Evolutionary conservation across 192 early-diverging fungal species (phyloP).

Genomic region (Funneliformis mosseae): DNA sequence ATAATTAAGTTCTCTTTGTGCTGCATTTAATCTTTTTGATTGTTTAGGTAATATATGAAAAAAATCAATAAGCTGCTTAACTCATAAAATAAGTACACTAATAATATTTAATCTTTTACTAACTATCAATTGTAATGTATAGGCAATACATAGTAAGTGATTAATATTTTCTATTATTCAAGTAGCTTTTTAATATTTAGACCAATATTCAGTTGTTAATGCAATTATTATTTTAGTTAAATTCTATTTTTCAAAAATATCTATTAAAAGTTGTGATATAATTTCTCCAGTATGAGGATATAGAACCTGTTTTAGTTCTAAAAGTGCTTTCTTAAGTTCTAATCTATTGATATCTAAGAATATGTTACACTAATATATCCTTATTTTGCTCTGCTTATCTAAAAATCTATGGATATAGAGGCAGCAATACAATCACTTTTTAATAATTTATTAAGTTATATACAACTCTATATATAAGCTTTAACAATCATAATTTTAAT

Average conservation of each 20-base stretch:
- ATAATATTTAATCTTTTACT: not conserved
- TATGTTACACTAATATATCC: not conserved
- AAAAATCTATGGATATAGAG: not conserved
- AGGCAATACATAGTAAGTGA: not conserved
- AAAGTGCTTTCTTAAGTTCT: not conserved
- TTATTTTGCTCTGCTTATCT: not conserved
- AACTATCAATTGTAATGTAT: not conserved
- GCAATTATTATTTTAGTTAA: not conserved
- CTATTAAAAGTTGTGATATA: not conserved
- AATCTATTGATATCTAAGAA: not conserved
- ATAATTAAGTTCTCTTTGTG: not conserved
- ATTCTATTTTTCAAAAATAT: not conserved
- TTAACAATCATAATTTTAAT: not conserved
- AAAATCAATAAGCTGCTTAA: not conserved
- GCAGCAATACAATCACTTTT: not conserved
- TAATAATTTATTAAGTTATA: not conserved
- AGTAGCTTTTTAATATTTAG: not conserved
- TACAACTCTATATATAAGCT: not conserved
- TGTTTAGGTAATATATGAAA: not conserved
- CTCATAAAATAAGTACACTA: not conserved
- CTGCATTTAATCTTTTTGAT: not conserved
- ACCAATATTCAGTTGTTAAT: not conserved
- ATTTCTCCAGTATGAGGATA: not conserved
- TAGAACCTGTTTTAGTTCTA: not conserved
- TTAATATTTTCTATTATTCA: not conserved